Evolutionary conservation across 75 land plant species (phyloP), one percentile per base, ranked within the genome.

Genomic region (Cunninghamia lanceolata): DNA sequence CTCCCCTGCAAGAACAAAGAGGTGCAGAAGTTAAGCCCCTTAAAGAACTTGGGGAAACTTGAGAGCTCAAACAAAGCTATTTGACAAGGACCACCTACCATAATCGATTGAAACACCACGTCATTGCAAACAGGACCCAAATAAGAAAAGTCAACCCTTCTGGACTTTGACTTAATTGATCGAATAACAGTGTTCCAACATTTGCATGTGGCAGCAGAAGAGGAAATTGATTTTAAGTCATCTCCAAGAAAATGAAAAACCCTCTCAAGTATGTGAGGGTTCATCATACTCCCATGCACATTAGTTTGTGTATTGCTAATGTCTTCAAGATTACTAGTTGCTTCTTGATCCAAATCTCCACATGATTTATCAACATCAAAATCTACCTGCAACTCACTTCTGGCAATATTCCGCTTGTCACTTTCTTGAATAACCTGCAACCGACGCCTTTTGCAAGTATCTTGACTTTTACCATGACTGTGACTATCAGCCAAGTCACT

Each of bases 201-300:
- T 85, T 92, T 96, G 86, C 99, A 98, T 77, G 99, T 98, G 77
- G 92, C 89, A 86, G 94, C 87, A 89, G 92, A 92, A 84, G 86
- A 83, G 3, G 87, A 84, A 54, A 98, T 91, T 34, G 99, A 91
- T 70, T 92, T 98, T 43, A 94, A 42, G 76, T 98, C 96, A 47
- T 89, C 85, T 87, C 90, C 88, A 86, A 98, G 86, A 74, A 87
- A 91, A 87, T 93, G 93, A 82, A 94, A 95, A 35, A 98, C 84
- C 32, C 92, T 90, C 46, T 90, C 91, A 84, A 98, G 86, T 36
- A 94, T 50, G 71, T 79, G 85, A 83, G 83, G 71, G 83, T 89
- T 74, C 70, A 94, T 82, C 25, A 85, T 82, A 52, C 91, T 93
- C 84, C 87, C 85, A 30, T 90, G 91, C 16, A 2, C 42, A 56